A percentile compares a stretch with the other conserved stretches of the same genome.
Evolutionary conservation across 1,139 yeast genomes (phyloP).

Genomic region (Geotrichum carabidarum): DNA sequence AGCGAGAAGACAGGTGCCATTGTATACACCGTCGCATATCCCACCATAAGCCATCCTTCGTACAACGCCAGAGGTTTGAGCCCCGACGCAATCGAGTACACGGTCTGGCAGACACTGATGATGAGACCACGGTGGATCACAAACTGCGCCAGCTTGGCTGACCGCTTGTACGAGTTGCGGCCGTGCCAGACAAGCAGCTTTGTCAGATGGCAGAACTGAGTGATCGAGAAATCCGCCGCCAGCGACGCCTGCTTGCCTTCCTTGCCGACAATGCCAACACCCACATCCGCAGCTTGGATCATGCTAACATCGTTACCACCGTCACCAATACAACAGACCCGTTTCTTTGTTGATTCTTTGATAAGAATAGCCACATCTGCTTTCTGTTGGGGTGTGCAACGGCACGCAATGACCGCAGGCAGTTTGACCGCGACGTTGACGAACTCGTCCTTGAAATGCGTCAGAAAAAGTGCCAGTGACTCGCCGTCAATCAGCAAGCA

Average conservation of each 20-base stretch:
- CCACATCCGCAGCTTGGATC: constrained; percentile 98
- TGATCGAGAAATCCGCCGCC: constrained; percentile 93
- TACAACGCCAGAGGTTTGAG: constrained; percentile 92
- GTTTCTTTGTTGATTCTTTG: constrained; percentile 69
- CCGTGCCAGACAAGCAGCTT: constrained; percentile 95
- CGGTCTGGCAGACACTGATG: constrained; percentile 94
- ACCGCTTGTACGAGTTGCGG: constrained; percentile 88
- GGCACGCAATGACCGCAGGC: constrained; percentile 94
- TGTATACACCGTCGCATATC: constrained; percentile 92
- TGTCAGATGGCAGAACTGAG: constrained; percentile 85
- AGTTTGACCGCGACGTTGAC: constrained; percentile 67
- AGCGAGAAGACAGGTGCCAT: constrained; percentile 98
- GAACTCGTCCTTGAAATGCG: constrained; percentile 61
- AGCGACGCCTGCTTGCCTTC: constrained; percentile 97
- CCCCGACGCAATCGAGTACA: constrained; percentile 74
- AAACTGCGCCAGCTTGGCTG: constrained; percentile 92
- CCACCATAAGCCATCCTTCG: constrained; percentile 97
- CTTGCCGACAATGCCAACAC: constrained; percentile 97
- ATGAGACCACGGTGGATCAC: constrained; percentile 93
- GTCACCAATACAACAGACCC: constrained; percentile 97
- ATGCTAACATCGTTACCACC: constrained; percentile 99
- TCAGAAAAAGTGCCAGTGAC: constrained; percentile 67
- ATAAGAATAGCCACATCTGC: constrained; percentile 89
- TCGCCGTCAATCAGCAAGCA: constrained; percentile 93
- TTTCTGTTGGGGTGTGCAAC: constrained; percentile 98